These are phyloP conservation scores for Pyrus hybrid DNA, from an alignment of 331 rosid species.

Conservation along the genomic window DNA sequence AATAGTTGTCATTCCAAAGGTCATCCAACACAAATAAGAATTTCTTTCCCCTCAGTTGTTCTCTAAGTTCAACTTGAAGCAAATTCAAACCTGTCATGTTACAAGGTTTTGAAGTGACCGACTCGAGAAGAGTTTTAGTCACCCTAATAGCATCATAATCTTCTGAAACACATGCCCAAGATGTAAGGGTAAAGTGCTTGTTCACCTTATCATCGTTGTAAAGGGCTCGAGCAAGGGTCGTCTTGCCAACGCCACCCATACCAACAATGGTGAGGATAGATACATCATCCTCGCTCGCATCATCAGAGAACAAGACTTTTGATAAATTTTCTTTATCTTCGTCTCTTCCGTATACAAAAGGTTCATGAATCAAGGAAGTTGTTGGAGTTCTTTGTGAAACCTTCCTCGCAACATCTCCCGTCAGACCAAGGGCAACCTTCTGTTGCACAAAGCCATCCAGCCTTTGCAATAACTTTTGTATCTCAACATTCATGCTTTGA, in stretches of 20 bases:
- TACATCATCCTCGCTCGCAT: no score
- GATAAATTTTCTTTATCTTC: no score
- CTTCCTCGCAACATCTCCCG: neutral
- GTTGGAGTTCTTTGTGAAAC: neutral
- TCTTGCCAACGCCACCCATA: no score
- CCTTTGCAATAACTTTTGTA: neutral
- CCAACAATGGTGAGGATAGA: neutral
- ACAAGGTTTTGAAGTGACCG: neutral
- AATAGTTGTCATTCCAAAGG: neutral
- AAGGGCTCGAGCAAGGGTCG: no score
- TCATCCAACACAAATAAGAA: neutral
- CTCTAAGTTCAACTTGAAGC: neutral
- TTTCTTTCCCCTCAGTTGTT: neutral
- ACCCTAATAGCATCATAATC: neutral
- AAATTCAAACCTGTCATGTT: neutral
- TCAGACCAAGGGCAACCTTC: conserved; percentile 1
- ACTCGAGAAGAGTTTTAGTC: neutral
- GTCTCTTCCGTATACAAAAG: no score
- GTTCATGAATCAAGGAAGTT: no score
- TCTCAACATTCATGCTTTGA: neutral
- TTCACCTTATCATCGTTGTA: no score
- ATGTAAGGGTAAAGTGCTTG: no score
- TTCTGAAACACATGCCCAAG: no score
- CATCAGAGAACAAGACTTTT: no score
- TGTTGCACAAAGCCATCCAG: conserved; percentile 2